These are phyloP conservation scores for Ogataea hybrid DNA, from an alignment of 1,139 yeast species.

Conservation along the genomic window DNA sequence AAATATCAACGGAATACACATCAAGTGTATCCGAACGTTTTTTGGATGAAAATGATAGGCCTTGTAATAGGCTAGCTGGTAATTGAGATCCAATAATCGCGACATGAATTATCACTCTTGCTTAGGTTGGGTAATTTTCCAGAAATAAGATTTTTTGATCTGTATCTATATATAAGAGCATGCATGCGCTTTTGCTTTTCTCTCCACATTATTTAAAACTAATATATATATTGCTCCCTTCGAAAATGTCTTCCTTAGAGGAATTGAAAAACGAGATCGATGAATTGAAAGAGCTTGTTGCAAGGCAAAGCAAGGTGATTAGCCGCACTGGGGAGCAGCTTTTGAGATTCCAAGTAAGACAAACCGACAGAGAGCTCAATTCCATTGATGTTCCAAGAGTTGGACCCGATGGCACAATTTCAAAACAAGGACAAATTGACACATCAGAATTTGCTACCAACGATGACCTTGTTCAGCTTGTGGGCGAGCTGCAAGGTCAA, in stretches of 20 bases:
- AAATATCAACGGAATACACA: conserved; percentile 78
- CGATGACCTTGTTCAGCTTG: conserved; percentile 81
- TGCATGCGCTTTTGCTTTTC: no score
- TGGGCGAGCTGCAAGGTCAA: conserved; percentile 87
- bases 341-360: conserved; percentile 60
- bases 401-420: conserved; percentile 12
- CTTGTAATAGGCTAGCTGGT: conserved; percentile 79
- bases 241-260: conserved; percentile 5
- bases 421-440: conserved; percentile 34
- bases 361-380: conserved; percentile 41
- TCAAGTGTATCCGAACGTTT: conserved; percentile 75
- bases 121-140: background rate
- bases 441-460: conserved; percentile 66
- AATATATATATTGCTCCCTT: conserved; percentile 1
- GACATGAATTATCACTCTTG: conserved; percentile 2
- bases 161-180: background rate
- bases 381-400: conserved; percentile 32
- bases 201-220: background rate
- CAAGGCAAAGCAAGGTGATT: conserved; percentile 43
- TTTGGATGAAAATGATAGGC: conserved; percentile 59
- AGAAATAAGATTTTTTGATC: background rate
- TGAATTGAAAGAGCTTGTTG: conserved; percentile 49
- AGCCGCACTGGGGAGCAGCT: conserved; percentile 77
- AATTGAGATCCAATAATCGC: conserved; percentile 47
- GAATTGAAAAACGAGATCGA: conserved; percentile 28